Evolutionary conservation across 163 green algal species (phyloP), one percentile per base, ranked within the genome.

Genomic region (Prototheca wickerhamii): DNA sequence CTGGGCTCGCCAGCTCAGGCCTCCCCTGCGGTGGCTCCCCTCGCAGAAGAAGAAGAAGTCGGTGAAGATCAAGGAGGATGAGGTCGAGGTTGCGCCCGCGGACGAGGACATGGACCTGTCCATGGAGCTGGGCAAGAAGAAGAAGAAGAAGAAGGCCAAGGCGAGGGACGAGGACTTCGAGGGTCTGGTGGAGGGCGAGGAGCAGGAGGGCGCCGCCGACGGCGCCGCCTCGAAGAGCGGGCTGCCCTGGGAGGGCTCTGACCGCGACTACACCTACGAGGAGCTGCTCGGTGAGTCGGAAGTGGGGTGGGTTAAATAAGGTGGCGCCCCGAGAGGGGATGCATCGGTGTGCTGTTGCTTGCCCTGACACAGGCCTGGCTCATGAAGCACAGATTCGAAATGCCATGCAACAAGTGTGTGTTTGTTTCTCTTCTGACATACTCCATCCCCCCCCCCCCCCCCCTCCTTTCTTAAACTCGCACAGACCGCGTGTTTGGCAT

Each of bases 401-500:
- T n/a, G n/a, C n/a, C n/a, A n/a, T n/a, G n/a, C 10, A 44, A 15
- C 15, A 15, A 44, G 15, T 44, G 37, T 44, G 15, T 44, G 37
- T 15, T 44, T 15, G 10, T 1, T 1, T 0, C 15, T 2, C 37
- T 10, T 21, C 15, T 44, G 10, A 44, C 10, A 15, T 21, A 15
- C n/a, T 37, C 46, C 23, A 23, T 60, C 18, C 23, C 34, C 20
- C n/a, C 4, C 3, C 52, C 21, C 29, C 33, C 25, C 28, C 42
- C 2, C 37, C 40, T 1, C 34, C 31, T 12, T 49, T 32, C 25
- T 61, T 57, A 35, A n/a, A 2, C 8, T 56, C 23, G 79, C 37
- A n/a, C 72, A 91, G 91, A 91, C 53, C 88, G 94, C 37, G 94
- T 98, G 70, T 99, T 97, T 80, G 86, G 84, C 68, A 98, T 96